Evolutionary conservation across 768 basidiomycete genomes (phyloP).

Genomic region (Suillus brevipes): DNA sequence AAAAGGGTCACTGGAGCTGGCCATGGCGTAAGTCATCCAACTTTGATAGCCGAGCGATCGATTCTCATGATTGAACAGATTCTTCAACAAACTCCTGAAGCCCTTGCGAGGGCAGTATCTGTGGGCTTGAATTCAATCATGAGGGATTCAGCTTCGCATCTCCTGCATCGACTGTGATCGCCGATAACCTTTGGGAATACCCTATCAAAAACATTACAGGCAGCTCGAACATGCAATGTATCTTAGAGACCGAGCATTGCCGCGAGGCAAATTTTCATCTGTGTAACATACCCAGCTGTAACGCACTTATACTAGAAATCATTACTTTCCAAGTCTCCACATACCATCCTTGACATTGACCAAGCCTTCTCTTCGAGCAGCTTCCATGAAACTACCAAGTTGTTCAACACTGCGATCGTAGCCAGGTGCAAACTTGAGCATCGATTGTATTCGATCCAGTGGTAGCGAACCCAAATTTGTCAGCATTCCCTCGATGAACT

Average conservation of each 20-base stretch:
- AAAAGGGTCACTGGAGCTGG: conserved; percentile 44
- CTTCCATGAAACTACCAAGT: conserved; percentile 77
- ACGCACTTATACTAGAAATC: not conserved
- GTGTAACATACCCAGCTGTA: not conserved
- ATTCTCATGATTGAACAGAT: conserved; percentile 30
- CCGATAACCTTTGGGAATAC: not conserved
- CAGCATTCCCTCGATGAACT: conserved; percentile 93
- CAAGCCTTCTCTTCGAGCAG: conserved; percentile 73
- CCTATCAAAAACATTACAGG: not conserved
- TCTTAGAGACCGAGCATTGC: not conserved
- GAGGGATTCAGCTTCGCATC: not conserved
- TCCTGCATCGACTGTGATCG: conserved; percentile 8
- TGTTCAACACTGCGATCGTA: conserved; percentile 83
- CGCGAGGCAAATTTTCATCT: not conserved
- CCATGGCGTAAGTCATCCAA: conserved; percentile 40
- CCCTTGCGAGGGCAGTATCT: conserved; percentile 37
- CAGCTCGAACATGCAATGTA: not conserved
- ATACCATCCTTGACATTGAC: conserved; percentile 69
- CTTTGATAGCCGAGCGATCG: conserved; percentile 1
- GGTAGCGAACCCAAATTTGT: conserved; percentile 79
- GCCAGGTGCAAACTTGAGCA: conserved; percentile 81
- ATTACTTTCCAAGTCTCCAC: conserved; percentile 52
- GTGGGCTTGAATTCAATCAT: conserved; percentile 34
- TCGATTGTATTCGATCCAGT: conserved; percentile 82
- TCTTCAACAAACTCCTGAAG: conserved; percentile 46